phyloP scores from a whole-genome alignment of 2,329 filamentous ascomycete species.

The Claviceps spartinae region DNA sequence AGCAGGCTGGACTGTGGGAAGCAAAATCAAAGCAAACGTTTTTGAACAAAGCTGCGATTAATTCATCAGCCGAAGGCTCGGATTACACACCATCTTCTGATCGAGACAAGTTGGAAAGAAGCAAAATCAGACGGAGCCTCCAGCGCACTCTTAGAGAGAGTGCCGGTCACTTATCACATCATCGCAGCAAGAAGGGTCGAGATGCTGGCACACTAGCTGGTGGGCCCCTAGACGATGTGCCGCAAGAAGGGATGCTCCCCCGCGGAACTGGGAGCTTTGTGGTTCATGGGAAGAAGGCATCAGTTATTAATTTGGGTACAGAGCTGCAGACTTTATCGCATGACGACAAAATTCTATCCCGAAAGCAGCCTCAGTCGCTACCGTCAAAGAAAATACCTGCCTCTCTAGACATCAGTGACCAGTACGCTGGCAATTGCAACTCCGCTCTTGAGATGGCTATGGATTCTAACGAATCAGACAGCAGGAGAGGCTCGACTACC shows the following conservation, averaged over 20 bases:
- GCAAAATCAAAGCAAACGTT: slow-evolving; percentile 16
- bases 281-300: slow-evolving; percentile 94
- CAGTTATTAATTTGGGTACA: slow-evolving; percentile 89
- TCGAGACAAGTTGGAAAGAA: slow-evolving; percentile 41
- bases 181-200: slow-evolving; percentile 63
- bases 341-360: slow-evolving; percentile 56
- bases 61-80: slow-evolving; percentile 19
- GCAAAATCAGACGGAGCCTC: slow-evolving; percentile 68
- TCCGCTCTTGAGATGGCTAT: slow-evolving; percentile 33
- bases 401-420: slow-evolving; percentile 22
- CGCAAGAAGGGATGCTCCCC: slow-evolving; percentile 54
- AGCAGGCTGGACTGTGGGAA: slow-evolving; percentile 52
- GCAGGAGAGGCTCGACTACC: slow-evolving; percentile 46
- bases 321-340: slow-evolving; percentile 69
- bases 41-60: slow-evolving; percentile 22
- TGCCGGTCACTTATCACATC: slow-evolving; percentile 50
- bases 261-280: slow-evolving; percentile 83
- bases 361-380: slow-evolving; percentile 32
- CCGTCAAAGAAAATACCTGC: slow-evolving; percentile 16
- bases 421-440: slow-evolving; percentile 36
- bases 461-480: slow-evolving; percentile 28
- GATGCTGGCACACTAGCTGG: slow-evolving; percentile 28
- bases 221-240: slow-evolving; percentile 22
- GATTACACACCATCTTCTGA: slow-evolving; percentile 23
- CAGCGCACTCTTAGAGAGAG: slow-evolving; percentile 82